Base-by-base conservation (phyloP, 2,329 filamentous ascomycete genomes). In the Microascus cirrosus region DNA sequence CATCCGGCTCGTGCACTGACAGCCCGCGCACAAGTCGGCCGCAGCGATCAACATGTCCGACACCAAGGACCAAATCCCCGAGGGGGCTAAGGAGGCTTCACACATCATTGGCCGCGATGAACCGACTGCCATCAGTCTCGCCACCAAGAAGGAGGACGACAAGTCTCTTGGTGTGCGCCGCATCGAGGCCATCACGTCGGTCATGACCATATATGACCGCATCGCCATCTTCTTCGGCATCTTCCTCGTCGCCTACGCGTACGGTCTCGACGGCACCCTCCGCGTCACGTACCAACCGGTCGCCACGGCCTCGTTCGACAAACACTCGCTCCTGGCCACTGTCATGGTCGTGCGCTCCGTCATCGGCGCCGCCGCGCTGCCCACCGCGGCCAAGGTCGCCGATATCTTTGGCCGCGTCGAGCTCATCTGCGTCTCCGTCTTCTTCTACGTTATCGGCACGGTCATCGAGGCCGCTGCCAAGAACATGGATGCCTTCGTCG, bases 321-420 rank as follows among this genome's bases (percentile, higher is more conserved):
- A 70, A 6, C 82, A 86, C 66, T 83, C 80, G 28, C 71, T 83
- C 24, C 69, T 82, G 4, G 73, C 82, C 1, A 81, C 82, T 4
- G 72, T 86, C 63, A 80, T 78, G 65, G 79, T 83, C 28, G 66
- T 85, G 8, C 75, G 80, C 8, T 71, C 75, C 20, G 81, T 85
- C 54, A 81, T 85, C 61, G 81, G 80, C 12, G 81, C 81, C 51
- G 82, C 80, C 4, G 78, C 80, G 18, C 70, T 81, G 73, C 80
- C 73, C 59, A 78, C 82, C 1, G 74, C 80, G 0, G 81, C 78
- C 32, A 83, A 83, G 64, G 77, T 85, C 62, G 80, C 82, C 35
- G 83, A 82, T 65, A 81, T 85, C 7, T 85, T 86, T 63, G 84
- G 84, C 35, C 77, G 84, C 65, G 72, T 81, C 18, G 83, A 86